These are phyloP conservation scores for Luvunga scandens DNA, from an alignment of 345 rosid genomes.

Conservation along the genomic window DNA sequence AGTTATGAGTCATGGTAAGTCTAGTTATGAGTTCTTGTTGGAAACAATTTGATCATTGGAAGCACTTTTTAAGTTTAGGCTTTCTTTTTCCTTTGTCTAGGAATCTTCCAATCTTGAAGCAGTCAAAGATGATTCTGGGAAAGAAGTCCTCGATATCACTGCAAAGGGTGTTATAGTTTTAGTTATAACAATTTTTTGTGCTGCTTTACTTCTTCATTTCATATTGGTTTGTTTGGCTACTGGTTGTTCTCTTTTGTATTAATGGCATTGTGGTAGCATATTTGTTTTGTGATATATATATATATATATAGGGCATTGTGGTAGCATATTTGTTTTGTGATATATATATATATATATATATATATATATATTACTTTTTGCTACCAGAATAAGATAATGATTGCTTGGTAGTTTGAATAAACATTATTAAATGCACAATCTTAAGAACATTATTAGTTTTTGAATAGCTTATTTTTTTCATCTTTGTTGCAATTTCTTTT, in stretches of 20 bases:
- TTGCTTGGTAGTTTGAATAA: neutral
- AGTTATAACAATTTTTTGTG: constrained; percentile 77
- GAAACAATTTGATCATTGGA: neutral
- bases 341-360: no score
- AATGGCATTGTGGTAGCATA: constrained; percentile 77
- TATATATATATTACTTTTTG: no score
- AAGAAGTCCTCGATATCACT: constrained; percentile 77
- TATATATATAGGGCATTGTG: no score
- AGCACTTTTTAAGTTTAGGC: constrained; percentile 4
- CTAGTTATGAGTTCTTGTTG: no score
- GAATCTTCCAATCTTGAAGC: constrained; percentile 39
- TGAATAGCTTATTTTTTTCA: neutral
- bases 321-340: no score
- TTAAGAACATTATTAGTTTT: neutral
- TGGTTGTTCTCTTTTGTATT: constrained; percentile 81
- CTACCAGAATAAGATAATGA: neutral
- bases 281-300: no score
- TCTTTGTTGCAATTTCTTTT: neutral
- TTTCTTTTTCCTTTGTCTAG: constrained; percentile 36
- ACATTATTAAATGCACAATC: neutral
- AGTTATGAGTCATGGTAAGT: no score
- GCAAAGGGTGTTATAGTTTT: constrained; percentile 79
- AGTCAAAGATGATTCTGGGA: constrained; percentile 56
- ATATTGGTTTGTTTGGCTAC: constrained; percentile 86
- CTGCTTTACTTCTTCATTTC: constrained; percentile 94